A percentile compares a stretch with the other conserved stretches of the same genome.
Conservation (phyloP, 192 early-diverging fungal species). For the Coemansia interrupta region DNA sequence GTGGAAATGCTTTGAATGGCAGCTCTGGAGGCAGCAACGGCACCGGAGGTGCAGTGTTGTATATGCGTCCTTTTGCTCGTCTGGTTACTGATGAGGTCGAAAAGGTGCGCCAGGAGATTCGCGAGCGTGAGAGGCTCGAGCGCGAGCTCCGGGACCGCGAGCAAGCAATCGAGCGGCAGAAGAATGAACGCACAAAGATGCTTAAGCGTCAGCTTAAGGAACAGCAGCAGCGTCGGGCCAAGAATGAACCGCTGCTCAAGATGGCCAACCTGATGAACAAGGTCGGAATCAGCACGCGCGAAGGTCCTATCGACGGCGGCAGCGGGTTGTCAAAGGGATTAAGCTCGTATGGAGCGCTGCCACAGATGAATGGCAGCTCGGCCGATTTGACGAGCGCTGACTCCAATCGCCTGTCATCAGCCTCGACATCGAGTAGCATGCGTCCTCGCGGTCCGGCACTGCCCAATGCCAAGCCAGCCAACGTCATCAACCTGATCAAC, state of each 20-base stretch:
- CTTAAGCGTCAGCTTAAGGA: conserved; percentile 56
- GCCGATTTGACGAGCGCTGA: neutral
- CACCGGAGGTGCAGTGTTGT: conserved; percentile 1
- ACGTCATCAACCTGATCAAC: conserved; percentile 76
- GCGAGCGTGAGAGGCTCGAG: conserved; percentile 64
- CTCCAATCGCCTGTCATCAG: conserved; percentile 26
- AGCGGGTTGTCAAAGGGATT: neutral
- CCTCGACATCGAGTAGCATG: conserved; percentile 23
- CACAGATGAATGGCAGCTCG: neutral
- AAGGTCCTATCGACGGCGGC: conserved; percentile 32
- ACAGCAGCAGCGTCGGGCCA: conserved; percentile 54
- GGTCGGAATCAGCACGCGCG: conserved; percentile 34
- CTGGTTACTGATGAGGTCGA: conserved; percentile 62
- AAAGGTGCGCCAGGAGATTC: conserved; percentile 62
- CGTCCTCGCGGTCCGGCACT: conserved; percentile 47
- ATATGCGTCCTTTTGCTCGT: conserved; percentile 39
- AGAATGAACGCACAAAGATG: conserved; percentile 52
- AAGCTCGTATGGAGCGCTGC: neutral
- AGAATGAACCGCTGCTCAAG: conserved; percentile 55
- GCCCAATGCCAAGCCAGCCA: conserved; percentile 58
- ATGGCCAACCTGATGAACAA: conserved; percentile 55
- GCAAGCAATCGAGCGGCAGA: conserved; percentile 47
- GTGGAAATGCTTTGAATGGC: neutral
- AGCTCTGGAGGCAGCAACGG: conserved; percentile 4
- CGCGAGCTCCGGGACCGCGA: conserved; percentile 59